Evolutionary conservation across 371 early-diverging fungal species (phyloP), one percentile per base, ranked within the genome.

Genomic region (Syncephalis plumigaleata): DNA sequence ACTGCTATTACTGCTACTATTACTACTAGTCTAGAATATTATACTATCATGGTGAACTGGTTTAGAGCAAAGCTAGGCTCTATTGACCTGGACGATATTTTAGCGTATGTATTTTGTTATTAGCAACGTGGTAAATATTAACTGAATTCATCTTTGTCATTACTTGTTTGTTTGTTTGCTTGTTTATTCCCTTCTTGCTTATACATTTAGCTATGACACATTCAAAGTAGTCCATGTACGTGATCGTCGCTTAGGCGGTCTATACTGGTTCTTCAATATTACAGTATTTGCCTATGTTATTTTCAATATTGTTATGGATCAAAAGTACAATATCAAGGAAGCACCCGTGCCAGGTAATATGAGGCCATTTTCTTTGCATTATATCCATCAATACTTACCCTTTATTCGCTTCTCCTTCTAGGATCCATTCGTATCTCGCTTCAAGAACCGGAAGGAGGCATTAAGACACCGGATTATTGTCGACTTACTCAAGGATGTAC

Each of bases 301-400:
- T 13, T 51, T 51, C 2, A 46, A 53, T n/a, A 49, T 61, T 50
- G 49, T 58, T 11, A 27, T 39, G 39, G 55, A 58, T 44, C 56
- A 61, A 36, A 55, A 55, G 1, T 61, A 61, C 24, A 49, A 58
- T 44, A 51, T 53, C 20, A 58, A 56, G 4, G 60, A 60, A 37
- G 26, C 26, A 13, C 15, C 42, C 9, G 13, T 48, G 13, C 40
- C 48, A 36, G 43, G 43, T 42, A n/a, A n/a, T n/a, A n/a, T n/a
- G n/a, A n/a, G n/a, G n/a, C n/a, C n/a, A 8, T 25, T 17, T 21
- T 44, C 20, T 1, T 2, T 15, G n/a, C 18, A 18, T 43, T 43
- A 2, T 21, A 2, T 18, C 16, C 25, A 9, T 23, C 17, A 1
- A 24, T 31, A 16, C 17, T 15, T 1, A 26, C 17, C 13, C 17